Conservation (phyloP, 805 yeast species). For the Pichia phayaonensis region DNA sequence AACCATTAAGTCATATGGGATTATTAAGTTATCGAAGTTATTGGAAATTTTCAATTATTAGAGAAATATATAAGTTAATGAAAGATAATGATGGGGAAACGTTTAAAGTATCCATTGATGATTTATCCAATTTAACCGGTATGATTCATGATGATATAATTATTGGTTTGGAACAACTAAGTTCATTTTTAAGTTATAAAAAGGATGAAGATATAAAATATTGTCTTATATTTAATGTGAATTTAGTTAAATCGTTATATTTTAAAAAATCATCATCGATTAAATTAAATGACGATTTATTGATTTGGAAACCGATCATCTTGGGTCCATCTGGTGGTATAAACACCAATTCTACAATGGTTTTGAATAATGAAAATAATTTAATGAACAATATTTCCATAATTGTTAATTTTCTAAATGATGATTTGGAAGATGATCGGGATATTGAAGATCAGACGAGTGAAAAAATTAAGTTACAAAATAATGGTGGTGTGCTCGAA, state of each 20-base stretch:
- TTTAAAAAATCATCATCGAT: constrained; percentile 40
- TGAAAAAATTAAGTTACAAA: constrained; percentile 34
- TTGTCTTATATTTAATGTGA: constrained; percentile 45
- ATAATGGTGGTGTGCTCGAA: neutral
- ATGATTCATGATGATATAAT: constrained; percentile 83
- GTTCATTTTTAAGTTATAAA: constrained; percentile 40
- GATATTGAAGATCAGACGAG: constrained; percentile 50
- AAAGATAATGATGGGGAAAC: constrained; percentile 6
- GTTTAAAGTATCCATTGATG: constrained; percentile 44
- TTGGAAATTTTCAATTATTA: constrained; percentile 69
- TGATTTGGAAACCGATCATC: constrained; percentile 79
- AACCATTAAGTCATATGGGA: constrained; percentile 86
- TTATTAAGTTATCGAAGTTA: constrained; percentile 76
- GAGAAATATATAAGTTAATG: constrained; percentile 27
- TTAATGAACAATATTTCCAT: constrained; percentile 45
- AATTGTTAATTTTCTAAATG: constrained; percentile 53
- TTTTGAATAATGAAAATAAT: constrained; percentile 22
- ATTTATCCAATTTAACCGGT: constrained; percentile 64
- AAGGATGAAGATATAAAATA: constrained; percentile 39
- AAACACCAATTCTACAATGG: constrained; percentile 47
- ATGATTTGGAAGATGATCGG: constrained; percentile 59
- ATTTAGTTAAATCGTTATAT: constrained; percentile 35
- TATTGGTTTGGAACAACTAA: constrained; percentile 74
- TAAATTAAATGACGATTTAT: constrained; percentile 40
- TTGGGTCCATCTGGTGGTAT: constrained; percentile 84